Evolutionary conservation across 805 yeast genomes (phyloP).

Genomic region (Metschnikowia kofuensis): DNA sequence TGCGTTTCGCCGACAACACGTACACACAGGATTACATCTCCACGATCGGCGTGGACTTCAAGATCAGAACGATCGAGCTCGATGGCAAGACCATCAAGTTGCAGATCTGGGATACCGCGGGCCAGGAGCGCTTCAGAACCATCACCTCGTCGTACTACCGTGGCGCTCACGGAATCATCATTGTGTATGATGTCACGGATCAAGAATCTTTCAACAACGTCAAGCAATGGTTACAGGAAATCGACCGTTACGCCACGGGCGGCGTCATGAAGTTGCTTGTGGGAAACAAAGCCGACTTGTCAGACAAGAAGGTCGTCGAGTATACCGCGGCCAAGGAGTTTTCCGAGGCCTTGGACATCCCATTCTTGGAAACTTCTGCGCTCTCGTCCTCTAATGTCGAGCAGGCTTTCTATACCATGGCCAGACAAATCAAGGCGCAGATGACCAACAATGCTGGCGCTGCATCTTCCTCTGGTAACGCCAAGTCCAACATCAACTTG

Average conservation of each 20-base stretch:
- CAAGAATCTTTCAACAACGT: conserved; percentile 95
- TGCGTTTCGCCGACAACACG: conserved; percentile 96
- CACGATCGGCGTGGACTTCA: conserved; percentile 96
- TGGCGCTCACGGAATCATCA: conserved; percentile 98
- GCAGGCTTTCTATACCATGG: conserved; percentile 98
- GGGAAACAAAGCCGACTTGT: conserved; percentile 93
- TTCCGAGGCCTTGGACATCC: conserved; percentile 92
- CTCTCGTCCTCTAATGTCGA: conserved; percentile 94
- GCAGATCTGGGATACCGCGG: conserved; percentile 99
- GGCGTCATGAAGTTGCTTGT: conserved; percentile 94
- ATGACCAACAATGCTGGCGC: conserved; percentile 67
- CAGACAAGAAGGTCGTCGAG: conserved; percentile 93
- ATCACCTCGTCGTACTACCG: conserved; percentile 96
- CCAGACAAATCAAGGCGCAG: conserved; percentile 95
- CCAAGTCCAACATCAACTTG: conserved; percentile 67
- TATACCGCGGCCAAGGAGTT: conserved; percentile 95
- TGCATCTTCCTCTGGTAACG: conserved; percentile 29
- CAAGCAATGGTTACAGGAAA: conserved; percentile 98
- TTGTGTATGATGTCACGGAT: conserved; percentile 97
- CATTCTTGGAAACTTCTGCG: conserved; percentile 95
- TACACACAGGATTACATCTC: conserved; percentile 96
- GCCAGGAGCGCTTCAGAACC: conserved; percentile 97
- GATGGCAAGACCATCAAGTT: conserved; percentile 97
- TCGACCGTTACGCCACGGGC: conserved; percentile 96
- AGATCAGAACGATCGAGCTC: conserved; percentile 83